Evolutionary conservation across 148 eudicot species (phyloP).

Genomic region (Rhododendron ferrugineum): DNA sequence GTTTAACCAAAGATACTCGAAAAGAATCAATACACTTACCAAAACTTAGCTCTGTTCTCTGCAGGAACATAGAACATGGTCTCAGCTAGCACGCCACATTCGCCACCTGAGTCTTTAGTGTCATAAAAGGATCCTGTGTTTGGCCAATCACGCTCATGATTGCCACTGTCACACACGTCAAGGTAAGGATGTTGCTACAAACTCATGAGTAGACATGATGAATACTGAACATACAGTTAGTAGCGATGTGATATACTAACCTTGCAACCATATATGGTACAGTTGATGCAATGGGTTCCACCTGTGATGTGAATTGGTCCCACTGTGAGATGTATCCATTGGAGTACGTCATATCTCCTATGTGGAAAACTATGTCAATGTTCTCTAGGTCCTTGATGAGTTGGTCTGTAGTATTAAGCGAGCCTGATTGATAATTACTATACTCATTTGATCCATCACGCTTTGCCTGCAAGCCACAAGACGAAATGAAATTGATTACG

Average conservation of each 20-base stretch:
- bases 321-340: slow-evolving; percentile 88
- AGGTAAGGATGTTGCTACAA: not conserved
- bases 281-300: slow-evolving; percentile 74
- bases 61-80: slow-evolving; percentile 84
- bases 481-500: not conserved
- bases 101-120: slow-evolving; percentile 71
- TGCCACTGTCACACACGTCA: slow-evolving; percentile 44
- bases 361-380: slow-evolving; percentile 77
- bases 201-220: not conserved
- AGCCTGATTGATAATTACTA: slow-evolving; percentile 68
- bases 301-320: slow-evolving; percentile 91
- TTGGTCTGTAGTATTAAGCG: slow-evolving; percentile 74
- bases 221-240: not conserved
- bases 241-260: slow-evolving; percentile 19
- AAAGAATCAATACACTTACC: slow-evolving; percentile 26
- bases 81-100: slow-evolving; percentile 86
- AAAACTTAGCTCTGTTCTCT: slow-evolving; percentile 78
- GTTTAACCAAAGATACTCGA: not conserved
- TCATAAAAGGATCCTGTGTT: slow-evolving; percentile 68
- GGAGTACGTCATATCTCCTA: slow-evolving; percentile 73
- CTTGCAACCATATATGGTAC: slow-evolving; percentile 90
- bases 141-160: slow-evolving; percentile 92
- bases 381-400: slow-evolving; percentile 61
- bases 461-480: slow-evolving; percentile 37
- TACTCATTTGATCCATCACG: slow-evolving; percentile 81